Conservation (phyloP, 768 basidiomycete genomes). For the Tylopilus felleus region DNA sequence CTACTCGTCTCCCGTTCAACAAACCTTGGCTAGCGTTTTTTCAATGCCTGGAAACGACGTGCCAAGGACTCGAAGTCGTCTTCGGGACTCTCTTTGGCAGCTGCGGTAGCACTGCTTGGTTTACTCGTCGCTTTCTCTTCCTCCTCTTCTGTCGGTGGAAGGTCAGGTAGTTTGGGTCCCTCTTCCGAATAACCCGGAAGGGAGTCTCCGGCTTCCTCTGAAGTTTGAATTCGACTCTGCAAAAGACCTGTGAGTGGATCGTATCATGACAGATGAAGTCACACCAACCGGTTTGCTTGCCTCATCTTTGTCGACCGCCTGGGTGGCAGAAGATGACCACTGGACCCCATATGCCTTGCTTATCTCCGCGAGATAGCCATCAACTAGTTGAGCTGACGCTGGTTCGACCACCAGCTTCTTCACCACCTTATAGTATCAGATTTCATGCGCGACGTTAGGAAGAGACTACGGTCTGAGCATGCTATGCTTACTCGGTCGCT, state of each 20-base stretch:
- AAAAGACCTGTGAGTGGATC: constrained; percentile 3
- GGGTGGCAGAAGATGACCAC: constrained; percentile 47
- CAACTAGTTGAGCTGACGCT: constrained; percentile 72
- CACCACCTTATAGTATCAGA: constrained; percentile 49
- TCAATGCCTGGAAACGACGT: constrained; percentile 81
- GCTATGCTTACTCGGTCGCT: constrained; percentile 66
- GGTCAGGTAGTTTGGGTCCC: constrained; percentile 41
- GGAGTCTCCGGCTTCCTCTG: constrained; percentile 12
- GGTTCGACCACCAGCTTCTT: constrained; percentile 69
- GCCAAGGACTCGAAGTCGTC: constrained; percentile 76
- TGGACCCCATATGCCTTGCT: constrained; percentile 79
- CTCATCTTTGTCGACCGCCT: constrained; percentile 24
- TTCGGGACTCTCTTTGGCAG: constrained; percentile 33
- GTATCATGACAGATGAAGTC: neutral
- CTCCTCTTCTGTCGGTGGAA: constrained; percentile 50
- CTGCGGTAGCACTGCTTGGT: neutral
- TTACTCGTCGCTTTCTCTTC: constrained; percentile 28
- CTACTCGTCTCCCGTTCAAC: neutral
- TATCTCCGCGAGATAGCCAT: constrained; percentile 87
- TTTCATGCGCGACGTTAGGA: constrained; percentile 2
- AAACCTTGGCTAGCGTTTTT: constrained; percentile 56
- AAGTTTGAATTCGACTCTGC: constrained; percentile 7
- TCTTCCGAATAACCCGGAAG: constrained; percentile 31
- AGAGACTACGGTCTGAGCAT: neutral
- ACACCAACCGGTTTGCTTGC: constrained; percentile 40